Conservation (phyloP, 257 asterid species). For the Solanum pinnatisectum region DNA sequence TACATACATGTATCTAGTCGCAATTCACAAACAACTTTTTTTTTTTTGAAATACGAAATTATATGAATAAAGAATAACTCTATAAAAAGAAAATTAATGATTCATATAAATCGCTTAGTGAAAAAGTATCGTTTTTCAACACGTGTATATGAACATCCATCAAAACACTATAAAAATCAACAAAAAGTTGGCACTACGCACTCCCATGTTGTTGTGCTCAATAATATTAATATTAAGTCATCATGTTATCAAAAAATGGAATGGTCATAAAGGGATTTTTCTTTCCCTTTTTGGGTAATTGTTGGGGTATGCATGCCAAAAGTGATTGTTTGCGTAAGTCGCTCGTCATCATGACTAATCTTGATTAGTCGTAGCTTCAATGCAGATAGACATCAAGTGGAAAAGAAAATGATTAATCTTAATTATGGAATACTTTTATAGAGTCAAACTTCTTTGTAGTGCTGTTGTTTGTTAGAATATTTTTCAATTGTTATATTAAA, state of each 20-base stretch:
- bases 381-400: rapidly evolving
- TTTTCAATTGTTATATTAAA: too few relatives aligned
- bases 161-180: not conserved
- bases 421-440: not conserved
- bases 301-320: not conserved
- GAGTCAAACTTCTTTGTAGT: not conserved
- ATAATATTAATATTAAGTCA: not conserved
- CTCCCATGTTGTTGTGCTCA: not conserved
- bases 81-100: not conserved
- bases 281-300: slow-evolving; percentile 7
- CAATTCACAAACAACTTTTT: not conserved
- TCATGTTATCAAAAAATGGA: not conserved
- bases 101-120: not conserved
- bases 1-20: not conserved
- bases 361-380: not conserved
- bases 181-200: not conserved
- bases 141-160: not conserved
- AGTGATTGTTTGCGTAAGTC: not conserved
- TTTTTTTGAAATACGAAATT: not conserved
- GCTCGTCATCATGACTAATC: not conserved
- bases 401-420: not conserved
- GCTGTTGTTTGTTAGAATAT: not conserved
- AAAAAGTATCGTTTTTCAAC: not conserved
- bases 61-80: not conserved
- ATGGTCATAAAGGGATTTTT: not conserved